These are phyloP conservation scores for Penicillium sp. DNA, from an alignment of 2,329 filamentous ascomycete genomes.

Conservation along the genomic window DNA sequence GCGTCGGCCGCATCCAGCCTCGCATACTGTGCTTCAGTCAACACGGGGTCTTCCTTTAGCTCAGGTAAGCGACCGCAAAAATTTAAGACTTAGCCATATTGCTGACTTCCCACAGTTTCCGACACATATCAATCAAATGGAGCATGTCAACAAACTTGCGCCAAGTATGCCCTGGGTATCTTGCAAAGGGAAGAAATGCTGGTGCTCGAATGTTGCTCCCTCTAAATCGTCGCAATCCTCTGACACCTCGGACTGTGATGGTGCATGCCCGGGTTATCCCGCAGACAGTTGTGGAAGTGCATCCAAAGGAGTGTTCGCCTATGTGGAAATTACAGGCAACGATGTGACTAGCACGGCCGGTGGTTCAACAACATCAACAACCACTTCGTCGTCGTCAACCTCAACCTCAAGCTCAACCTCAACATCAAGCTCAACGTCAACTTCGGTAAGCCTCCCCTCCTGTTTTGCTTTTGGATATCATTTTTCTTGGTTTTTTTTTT, in stretches of 20 bases:
- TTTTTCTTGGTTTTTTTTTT: slow-evolving; percentile 10
- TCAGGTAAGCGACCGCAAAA: slow-evolving; percentile 34
- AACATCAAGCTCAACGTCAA: slow-evolving; percentile 14
- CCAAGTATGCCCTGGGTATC: slow-evolving; percentile 48
- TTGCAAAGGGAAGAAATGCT: slow-evolving; percentile 49
- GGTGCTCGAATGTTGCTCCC: slow-evolving; percentile 51
- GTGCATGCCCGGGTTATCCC: slow-evolving; percentile 50
- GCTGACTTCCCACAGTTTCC: slow-evolving; percentile 32
- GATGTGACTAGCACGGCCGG: slow-evolving; percentile 36
- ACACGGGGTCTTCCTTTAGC: slow-evolving; percentile 44
- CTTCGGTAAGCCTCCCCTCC: slow-evolving; percentile 26
- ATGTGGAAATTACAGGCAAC: slow-evolving; percentile 40
- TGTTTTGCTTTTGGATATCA: background rate
- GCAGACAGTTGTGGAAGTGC: slow-evolving; percentile 47
- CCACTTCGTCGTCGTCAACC: slow-evolving; percentile 16
- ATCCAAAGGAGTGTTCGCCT: slow-evolving; percentile 43
- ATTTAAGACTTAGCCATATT: background rate
- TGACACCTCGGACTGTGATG: slow-evolving; percentile 36
- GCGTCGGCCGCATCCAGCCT: slow-evolving; percentile 28
- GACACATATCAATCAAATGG: slow-evolving; percentile 49
- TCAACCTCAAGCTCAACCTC: slow-evolving; percentile 7
- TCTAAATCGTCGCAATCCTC: slow-evolving; percentile 33
- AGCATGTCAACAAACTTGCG: slow-evolving; percentile 42
- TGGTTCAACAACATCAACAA: slow-evolving; percentile 16
- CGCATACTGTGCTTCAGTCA: slow-evolving; percentile 46